Conservation (phyloP, 805 yeast species). For the Teunomyces tritomae region DNA sequence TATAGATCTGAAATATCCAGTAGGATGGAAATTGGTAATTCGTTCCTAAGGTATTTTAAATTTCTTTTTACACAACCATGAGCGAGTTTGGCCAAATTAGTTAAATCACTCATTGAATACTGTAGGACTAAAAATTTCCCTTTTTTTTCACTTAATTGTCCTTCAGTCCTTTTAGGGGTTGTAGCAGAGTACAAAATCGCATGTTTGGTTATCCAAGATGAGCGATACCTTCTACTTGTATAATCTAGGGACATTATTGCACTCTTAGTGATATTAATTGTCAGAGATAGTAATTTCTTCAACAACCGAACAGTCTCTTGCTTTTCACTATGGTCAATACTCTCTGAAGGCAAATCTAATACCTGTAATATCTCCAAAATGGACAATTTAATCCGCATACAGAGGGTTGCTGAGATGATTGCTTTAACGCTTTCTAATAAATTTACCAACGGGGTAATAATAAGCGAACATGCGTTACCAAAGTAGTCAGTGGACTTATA, state of each 20-base stretch:
- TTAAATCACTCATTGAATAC: no score
- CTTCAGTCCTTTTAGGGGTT: neutral
- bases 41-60: neutral
- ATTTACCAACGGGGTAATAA: slow-evolving; percentile 6
- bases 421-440: slow-evolving; percentile 2
- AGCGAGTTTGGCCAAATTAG: neutral
- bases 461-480: slow-evolving; percentile 2
- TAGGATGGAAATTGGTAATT: neutral
- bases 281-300: neutral
- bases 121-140: no score
- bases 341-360: neutral
- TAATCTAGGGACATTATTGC: neutral
- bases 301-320: neutral
- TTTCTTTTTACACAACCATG: neutral
- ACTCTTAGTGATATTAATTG: neutral
- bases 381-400: slow-evolving; percentile 6
- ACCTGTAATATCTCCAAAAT: neutral
- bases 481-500: neutral
- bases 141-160: neutral
- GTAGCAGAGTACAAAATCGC: neutral
- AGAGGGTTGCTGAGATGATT: slow-evolving; percentile 5
- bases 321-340: neutral
- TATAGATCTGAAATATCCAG: no score
- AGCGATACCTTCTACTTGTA: slow-evolving; percentile 6
- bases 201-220: slow-evolving; percentile 10